Percentiles rank a stretch among this genome's conserved stretches.
Evolutionary conservation across 108 stramenopile species (phyloP).

Genomic region (Pseudonitzschia multiseries): DNA sequence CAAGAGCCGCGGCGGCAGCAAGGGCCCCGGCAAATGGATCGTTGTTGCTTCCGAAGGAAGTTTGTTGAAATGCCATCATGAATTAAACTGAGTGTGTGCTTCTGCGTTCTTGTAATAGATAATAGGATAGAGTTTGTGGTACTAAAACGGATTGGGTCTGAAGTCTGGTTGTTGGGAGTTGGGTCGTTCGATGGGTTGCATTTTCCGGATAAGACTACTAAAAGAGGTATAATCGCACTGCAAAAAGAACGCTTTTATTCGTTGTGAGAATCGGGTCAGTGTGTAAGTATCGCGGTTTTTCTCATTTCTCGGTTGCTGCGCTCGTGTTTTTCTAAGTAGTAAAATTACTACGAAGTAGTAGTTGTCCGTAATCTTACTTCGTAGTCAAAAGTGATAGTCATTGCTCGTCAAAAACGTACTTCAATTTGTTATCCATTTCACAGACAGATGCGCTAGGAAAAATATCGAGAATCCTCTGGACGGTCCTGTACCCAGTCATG

Average conservation of each 20-base stretch:
- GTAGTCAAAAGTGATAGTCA: neutral
- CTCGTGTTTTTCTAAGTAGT: no score
- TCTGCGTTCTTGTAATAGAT: no score
- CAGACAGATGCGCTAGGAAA: neutral
- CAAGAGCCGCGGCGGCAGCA: slow-evolving; percentile 31
- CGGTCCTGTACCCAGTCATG: no score
- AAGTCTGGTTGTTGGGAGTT: no score
- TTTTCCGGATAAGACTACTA: no score
- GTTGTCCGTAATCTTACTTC: no score
- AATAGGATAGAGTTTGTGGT: neutral
- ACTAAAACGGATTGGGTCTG: no score
- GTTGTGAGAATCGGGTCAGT: neutral
- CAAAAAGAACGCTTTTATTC: neutral
- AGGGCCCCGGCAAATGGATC: slow-evolving; percentile 27
- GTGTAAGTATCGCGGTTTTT: neutral
- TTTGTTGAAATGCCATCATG: neutral
- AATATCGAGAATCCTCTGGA: no score
- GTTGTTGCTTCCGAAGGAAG: neutral
- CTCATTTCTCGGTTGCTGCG: neutral
- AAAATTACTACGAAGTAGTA: no score
- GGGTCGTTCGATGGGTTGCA: no score
- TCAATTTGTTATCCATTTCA: neutral
- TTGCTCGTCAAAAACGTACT: slow-evolving; percentile 6
- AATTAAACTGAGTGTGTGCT: neutral
- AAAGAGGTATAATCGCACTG: no score